phyloP scores from a whole-genome alignment of 228 moss, liverwort and hornwort species.

The Sphagnum magellanicum region DNA sequence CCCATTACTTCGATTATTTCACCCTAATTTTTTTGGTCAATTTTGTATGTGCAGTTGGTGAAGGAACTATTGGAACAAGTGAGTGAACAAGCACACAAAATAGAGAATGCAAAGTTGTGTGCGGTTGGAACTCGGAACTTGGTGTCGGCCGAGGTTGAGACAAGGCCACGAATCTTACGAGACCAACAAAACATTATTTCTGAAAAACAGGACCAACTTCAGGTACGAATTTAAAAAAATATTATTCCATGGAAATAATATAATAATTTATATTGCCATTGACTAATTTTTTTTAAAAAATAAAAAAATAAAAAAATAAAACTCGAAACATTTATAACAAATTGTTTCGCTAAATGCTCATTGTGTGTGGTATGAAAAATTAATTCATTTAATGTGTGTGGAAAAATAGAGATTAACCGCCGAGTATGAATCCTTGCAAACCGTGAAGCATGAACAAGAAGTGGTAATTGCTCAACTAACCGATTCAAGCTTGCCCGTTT shows the following conservation, averaged over 20 bases:
- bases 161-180: constrained; percentile 43
- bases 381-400: neutral
- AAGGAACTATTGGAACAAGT: constrained; percentile 65
- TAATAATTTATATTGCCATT: neutral
- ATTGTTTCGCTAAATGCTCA: neutral
- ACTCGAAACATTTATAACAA: neutral
- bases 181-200: constrained; percentile 55
- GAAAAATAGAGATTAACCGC: constrained; percentile 38
- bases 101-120: constrained; percentile 56
- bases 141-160: constrained; percentile 69
- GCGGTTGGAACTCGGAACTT: constrained; percentile 66
- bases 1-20: neutral
- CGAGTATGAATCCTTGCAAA: constrained; percentile 61
- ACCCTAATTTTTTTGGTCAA: neutral
- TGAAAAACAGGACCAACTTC: constrained; percentile 68
- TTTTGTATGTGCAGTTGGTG: constrained; percentile 45
- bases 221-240: constrained; percentile 21
- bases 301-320: neutral
- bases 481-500: constrained; percentile 47
- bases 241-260: neutral
- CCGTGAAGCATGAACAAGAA: constrained; percentile 84
- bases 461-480: constrained; percentile 48
- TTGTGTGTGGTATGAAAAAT: neutral
- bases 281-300: neutral
- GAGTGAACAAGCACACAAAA: constrained; percentile 54